Percentiles rank a stretch among this genome's conserved stretches.
phyloP scores from a whole-genome alignment of 306 rosid species.

The Inga leiocalycina region DNA sequence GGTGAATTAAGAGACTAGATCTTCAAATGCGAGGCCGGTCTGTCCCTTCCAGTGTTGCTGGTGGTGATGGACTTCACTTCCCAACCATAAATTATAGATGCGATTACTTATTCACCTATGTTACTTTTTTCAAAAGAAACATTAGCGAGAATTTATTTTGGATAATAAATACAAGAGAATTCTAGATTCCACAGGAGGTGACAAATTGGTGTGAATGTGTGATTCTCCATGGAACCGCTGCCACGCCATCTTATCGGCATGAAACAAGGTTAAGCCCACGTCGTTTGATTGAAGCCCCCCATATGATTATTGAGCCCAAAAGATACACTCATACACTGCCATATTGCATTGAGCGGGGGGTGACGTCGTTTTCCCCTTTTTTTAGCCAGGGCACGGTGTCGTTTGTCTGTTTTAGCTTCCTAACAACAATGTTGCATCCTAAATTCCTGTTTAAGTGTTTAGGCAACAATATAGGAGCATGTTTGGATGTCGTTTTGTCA shows the following conservation, averaged over 20 bases:
- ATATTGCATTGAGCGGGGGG: background rate
- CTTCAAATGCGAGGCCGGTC: background rate
- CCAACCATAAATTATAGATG: background rate
- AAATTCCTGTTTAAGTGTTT: background rate
- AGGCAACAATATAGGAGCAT: background rate
- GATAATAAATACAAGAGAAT: background rate
- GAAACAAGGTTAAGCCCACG: background rate
- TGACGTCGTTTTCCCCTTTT: background rate
- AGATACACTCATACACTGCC: background rate
- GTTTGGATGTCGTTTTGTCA: too few species aligned
- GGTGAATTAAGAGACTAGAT: background rate
- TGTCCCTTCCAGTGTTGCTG: constrained; percentile 23
- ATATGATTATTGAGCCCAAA: background rate
- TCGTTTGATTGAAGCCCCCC: background rate
- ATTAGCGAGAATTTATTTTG: background rate
- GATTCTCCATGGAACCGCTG: constrained; percentile 10
- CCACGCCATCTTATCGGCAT: constrained; percentile 31
- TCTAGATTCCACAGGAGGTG: constrained; percentile 25
- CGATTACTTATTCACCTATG: background rate
- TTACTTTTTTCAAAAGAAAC: background rate
- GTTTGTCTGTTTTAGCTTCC: background rate
- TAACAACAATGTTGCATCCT: background rate
- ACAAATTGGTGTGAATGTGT: constrained; percentile 21
- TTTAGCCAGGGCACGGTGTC: background rate
- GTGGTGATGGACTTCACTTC: constrained; percentile 16